phyloP scores from a whole-genome alignment of 768 basidiomycete genomes.

The Mycena capillaripes region DNA sequence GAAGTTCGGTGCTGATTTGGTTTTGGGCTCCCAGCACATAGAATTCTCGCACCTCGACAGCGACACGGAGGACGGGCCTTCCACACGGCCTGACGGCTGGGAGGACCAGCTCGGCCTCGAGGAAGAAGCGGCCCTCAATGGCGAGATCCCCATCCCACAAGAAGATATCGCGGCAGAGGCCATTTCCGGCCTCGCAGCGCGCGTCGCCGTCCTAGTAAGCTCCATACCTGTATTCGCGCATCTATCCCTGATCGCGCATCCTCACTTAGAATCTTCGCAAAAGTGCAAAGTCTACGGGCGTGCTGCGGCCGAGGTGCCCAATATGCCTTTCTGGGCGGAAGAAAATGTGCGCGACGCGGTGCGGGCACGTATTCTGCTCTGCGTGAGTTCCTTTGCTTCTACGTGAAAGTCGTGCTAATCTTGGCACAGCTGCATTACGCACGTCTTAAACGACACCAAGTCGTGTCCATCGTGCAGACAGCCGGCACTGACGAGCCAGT shows the following conservation, averaged over 20 bases:
- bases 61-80: slow-evolving; percentile 39
- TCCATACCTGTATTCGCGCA: not conserved
- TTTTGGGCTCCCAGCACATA: slow-evolving; percentile 37
- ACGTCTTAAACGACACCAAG: slow-evolving; percentile 17
- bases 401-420: not conserved
- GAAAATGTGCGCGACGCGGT: slow-evolving; percentile 44
- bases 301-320: slow-evolving; percentile 42
- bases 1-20: not conserved
- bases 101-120: slow-evolving; percentile 45
- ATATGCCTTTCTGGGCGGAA: slow-evolving; percentile 44
- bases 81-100: slow-evolving; percentile 44
- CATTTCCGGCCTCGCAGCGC: not conserved
- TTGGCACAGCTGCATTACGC: slow-evolving; percentile 25
- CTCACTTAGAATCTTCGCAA: slow-evolving; percentile 8
- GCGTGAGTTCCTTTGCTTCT: slow-evolving; percentile 39
- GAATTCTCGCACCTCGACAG: slow-evolving; percentile 47
- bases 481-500: slow-evolving; percentile 16
- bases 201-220: slow-evolving; percentile 11
- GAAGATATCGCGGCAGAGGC: slow-evolving; percentile 5
- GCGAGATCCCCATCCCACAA: slow-evolving; percentile 36
- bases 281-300: slow-evolving; percentile 8
- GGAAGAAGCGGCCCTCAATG: slow-evolving; percentile 40
- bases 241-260: not conserved
- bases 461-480: slow-evolving; percentile 34
- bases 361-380: slow-evolving; percentile 52